Evolutionary conservation across 192 early-diverging fungal species (phyloP).

Genomic region (Backusella liffmaniae): DNA sequence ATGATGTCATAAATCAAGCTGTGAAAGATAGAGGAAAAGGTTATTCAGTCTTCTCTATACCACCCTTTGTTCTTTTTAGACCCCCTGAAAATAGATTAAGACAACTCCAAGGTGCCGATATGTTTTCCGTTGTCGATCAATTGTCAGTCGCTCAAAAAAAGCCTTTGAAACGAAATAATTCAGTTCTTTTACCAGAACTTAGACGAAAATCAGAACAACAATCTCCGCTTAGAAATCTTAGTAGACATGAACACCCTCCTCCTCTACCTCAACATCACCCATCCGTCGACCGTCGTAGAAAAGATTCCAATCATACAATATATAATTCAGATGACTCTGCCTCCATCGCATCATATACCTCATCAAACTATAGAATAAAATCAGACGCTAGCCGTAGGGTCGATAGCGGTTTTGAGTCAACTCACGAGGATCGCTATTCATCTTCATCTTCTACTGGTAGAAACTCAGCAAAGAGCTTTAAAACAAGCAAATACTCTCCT

Average conservation of each 20-base stretch:
- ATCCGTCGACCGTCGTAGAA: conserved; percentile 14
- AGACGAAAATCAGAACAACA: neutral
- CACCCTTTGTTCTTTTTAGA: conserved; percentile 75
- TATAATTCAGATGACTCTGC: conserved; percentile 19
- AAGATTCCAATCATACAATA: conserved; percentile 17
- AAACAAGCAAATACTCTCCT: conserved; percentile 7
- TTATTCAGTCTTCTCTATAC: conserved; percentile 74
- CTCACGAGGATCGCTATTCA: conserved; percentile 34
- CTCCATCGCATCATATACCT: conserved; percentile 22
- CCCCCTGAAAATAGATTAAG: conserved; percentile 78
- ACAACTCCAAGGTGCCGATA: conserved; percentile 24
- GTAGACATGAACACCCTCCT: neutral
- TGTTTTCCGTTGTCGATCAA: conserved; percentile 74
- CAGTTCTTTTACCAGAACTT: conserved; percentile 17
- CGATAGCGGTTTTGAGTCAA: conserved; percentile 40
- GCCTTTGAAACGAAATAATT: conserved; percentile 27
- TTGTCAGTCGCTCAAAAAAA: conserved; percentile 11
- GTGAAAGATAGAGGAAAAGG: conserved; percentile 54
- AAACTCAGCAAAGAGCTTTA: conserved; percentile 28
- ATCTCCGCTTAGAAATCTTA: neutral
- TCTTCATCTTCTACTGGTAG: conserved; percentile 22
- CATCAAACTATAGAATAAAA: conserved; percentile 11
- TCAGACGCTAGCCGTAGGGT: conserved; percentile 23
- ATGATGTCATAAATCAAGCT: conserved; percentile 68
- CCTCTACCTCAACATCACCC: conserved; percentile 4